Evolutionary conservation across 2,329 filamentous ascomycete species (phyloP), one percentile per base, ranked within the genome.

Genomic region (Xylariales sp.): DNA sequence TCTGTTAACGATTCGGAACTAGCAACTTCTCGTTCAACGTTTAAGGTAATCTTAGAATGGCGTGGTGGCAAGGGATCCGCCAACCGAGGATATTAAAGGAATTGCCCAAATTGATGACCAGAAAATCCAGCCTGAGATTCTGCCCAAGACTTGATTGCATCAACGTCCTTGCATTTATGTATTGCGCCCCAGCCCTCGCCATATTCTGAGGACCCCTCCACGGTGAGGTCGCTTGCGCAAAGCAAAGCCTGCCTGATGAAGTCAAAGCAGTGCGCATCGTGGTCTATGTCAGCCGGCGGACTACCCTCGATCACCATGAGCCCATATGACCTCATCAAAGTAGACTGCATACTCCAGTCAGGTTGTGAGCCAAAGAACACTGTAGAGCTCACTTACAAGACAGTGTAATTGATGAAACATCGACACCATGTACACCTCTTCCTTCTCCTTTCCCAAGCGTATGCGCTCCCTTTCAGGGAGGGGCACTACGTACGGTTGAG

Each of bases 241-340:
- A 37, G 34, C 9, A 37, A 12, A 27, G 34, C 9, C 22, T 37
- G 34, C 5, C 34, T 22, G 8, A 37, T 18, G 6, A 37, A 5
- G 21, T 37, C 34, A 15, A 37, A 37, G 21, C 34, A 37, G 15
- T 37, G 34, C 12, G 34, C 34, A 15, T 37, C 34, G 11, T 37
- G 34, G 6, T n/a, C 34, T 21, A 37, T 10, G 21, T 37, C 34
- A 10, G 10, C 14, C 5, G 34, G 34, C 22, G 8, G 9, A 14
- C 16, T 24, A 10, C 34, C 20, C 22, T 37, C 34, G 34, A 27
- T 37, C 6, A 37, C 34, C 18, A 21, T 12, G 14, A 21, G 34
- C 20, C 34, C 34, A 21, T 37, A 37, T 5, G 34, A 37, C 11
- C 14, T 24, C 34, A 37, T 37, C 34, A 37, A 15, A 12, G 19